phyloP scores from a whole-genome alignment of 108 stramenopile genomes.

The Craspedostauros australis region DNA sequence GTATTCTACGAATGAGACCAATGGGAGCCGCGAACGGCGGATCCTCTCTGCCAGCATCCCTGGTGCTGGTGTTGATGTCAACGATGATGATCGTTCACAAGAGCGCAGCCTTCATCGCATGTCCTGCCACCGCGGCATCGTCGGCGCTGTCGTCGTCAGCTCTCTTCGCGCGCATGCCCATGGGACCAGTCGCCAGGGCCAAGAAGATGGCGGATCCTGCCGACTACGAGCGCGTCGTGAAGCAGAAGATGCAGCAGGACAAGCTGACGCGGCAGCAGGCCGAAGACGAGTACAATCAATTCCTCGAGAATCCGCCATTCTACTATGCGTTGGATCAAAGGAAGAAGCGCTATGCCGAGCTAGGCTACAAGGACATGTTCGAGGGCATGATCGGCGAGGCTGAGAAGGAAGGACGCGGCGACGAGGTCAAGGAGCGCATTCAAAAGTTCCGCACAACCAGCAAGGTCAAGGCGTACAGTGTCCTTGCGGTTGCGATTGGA shows the following conservation, averaged over 20 bases:
- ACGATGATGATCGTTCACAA: no score
- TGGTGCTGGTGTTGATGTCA: no score
- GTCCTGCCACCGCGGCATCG: no score
- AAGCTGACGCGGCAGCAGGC: conserved; percentile 10
- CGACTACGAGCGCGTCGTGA: conserved; percentile 15
- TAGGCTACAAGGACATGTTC: conserved; percentile 19
- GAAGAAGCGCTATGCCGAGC: conserved; percentile 11
- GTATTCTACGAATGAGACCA: no score
- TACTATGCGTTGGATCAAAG: conserved; percentile 20
- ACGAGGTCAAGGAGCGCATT: conserved; percentile 4
- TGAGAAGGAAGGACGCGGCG: conserved; percentile 9
- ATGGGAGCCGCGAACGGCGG: no score
- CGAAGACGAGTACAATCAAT: conserved; percentile 16
- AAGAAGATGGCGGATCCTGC: conserved; percentile 17
- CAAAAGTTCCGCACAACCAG: background rate
- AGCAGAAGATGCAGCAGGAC: conserved; percentile 11
- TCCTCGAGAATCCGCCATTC: conserved; percentile 15
- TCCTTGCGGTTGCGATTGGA: background rate
- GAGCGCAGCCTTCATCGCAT: no score
- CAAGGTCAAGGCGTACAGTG: conserved; percentile 1
- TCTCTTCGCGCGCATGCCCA: no score
- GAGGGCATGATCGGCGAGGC: conserved; percentile 25
- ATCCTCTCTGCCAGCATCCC: no score
- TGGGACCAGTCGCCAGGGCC: conserved; percentile 9
- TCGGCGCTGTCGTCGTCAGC: no score